Base-by-base conservation (phyloP, 2,329 filamentous ascomycete genomes). In the Sarocladium brachiariae region DNA sequence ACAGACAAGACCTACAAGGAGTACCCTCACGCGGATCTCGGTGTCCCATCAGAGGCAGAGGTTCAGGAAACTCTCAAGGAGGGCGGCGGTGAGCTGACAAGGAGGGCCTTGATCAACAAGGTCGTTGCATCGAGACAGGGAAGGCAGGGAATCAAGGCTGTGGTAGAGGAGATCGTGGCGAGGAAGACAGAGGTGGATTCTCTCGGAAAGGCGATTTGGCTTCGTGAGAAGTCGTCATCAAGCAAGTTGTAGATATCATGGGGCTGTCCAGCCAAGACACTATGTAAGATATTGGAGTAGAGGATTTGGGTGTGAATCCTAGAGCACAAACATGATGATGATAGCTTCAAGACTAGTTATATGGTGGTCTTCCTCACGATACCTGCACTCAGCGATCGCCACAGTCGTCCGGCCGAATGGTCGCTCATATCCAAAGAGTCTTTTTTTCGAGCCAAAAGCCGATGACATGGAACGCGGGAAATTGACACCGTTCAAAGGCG, bases 1-100 rank as follows among this genome's bases (percentile, higher is more conserved):
- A 83, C 74, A 52, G 63, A 74, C 50, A 66, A 71, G 11, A 77
- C 86, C 58, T 97, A 85, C 69, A 65, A 62, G 4, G 71, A 84
- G 52, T 96, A 96, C 67, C 92, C 91, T 1, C 80, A 88, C 65
- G 67, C 69, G 11, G 38, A 47, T n/a, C 81, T 90, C 25, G 86
- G 84, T 4, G 72, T 96, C 53, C 93, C 92, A 4, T 77, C 74
- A 2, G 91, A 97, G 69, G 58, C 60, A 34, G 77, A 87, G 49
- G 70, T 87, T 13, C 63, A 71, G 61, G 51, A 59, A 9, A 50
- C 76, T 35, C 70, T 84, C 30, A 49, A 45, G 46, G 49, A 35
- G 13, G 33, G 27, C 9, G 38, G 37, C 38, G 35, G 37, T 11
- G 14, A 39, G 43, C 34, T 50, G 37, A 73, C 69, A n/a, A 68